Conservation (phyloP, 2,329 filamentous ascomycete genomes). For the Fusarium coffeatum region DNA sequence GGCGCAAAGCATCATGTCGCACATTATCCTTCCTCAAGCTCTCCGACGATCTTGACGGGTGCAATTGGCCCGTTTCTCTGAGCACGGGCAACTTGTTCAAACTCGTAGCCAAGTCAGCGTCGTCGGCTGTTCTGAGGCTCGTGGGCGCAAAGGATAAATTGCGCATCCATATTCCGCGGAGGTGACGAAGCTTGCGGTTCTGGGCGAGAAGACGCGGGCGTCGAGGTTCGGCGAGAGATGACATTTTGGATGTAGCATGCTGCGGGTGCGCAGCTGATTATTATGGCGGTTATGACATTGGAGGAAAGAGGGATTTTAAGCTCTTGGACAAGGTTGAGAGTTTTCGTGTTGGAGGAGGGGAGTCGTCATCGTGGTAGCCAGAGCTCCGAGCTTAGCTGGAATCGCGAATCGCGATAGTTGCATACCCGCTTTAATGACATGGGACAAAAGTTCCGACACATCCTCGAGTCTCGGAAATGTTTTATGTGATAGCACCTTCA, state of each 20-base stretch:
- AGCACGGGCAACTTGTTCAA: constrained; percentile 72
- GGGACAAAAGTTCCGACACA: neutral
- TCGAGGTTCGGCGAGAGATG: constrained; percentile 53
- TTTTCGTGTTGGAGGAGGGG: constrained; percentile 5
- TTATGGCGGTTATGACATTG: constrained; percentile 37
- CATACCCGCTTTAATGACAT: constrained; percentile 43
- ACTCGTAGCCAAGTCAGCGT: constrained; percentile 77
- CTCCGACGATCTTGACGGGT: constrained; percentile 67
- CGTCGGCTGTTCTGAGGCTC: constrained; percentile 78
- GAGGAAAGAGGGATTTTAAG: neutral
- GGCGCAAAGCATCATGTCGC: constrained; percentile 54
- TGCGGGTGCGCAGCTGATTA: constrained; percentile 31
- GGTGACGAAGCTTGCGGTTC: constrained; percentile 89
- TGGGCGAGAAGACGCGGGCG: constrained; percentile 70
- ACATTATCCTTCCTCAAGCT: constrained; percentile 55
- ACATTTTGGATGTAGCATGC: constrained; percentile 48
- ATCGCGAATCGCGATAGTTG: constrained; percentile 45
- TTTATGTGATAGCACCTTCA: neutral
- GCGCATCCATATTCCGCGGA: constrained; percentile 86
- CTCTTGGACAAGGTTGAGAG: constrained; percentile 1
- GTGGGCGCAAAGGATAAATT: constrained; percentile 78
- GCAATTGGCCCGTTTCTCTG: constrained; percentile 60
- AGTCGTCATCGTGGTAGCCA: constrained; percentile 36
- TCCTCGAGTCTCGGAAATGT: neutral
- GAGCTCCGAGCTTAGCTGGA: constrained; percentile 39